phyloP scores from a whole-genome alignment of 305 asterid genomes.

The Rubia tinctorum region DNA sequence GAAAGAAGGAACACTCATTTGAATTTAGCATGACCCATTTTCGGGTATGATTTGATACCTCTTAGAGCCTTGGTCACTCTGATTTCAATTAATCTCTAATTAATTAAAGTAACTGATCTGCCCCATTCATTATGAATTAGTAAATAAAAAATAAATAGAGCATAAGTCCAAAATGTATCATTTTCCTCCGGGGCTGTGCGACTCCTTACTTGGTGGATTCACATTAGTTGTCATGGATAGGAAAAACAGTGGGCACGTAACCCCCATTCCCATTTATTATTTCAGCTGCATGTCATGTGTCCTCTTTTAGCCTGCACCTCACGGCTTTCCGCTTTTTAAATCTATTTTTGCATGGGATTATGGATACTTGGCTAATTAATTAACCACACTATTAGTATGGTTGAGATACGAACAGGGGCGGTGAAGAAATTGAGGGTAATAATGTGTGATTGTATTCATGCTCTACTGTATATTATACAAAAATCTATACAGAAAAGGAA shows the following conservation, averaged over 20 bases:
- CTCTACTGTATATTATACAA: no score
- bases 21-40: no score
- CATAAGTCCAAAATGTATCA: constrained; percentile 25
- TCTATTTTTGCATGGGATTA: neutral
- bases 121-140: neutral
- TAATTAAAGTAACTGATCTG: neutral
- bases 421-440: no score
- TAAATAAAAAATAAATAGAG: neutral
- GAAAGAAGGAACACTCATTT: no score
- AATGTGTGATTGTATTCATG: no score
- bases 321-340: constrained; percentile 16
- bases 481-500: no score
- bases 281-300: neutral
- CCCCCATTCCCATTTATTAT: constrained; percentile 6
- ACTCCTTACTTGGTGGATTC: constrained; percentile 29
- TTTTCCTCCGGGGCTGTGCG: constrained; percentile 15
- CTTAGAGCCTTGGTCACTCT: neutral
- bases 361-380: neutral
- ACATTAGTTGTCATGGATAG: constrained; percentile 41
- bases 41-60: neutral
- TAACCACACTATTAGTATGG: neutral
- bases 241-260: constrained; percentile 25
- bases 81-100: neutral
- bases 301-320: constrained; percentile 10
- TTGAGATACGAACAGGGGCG: no score